Percentiles rank a stretch among this genome's conserved stretches.
These are phyloP conservation scores for Leccinum longicurvipes DNA, from an alignment of 768 basidiomycete genomes.

Conservation along the genomic window DNA sequence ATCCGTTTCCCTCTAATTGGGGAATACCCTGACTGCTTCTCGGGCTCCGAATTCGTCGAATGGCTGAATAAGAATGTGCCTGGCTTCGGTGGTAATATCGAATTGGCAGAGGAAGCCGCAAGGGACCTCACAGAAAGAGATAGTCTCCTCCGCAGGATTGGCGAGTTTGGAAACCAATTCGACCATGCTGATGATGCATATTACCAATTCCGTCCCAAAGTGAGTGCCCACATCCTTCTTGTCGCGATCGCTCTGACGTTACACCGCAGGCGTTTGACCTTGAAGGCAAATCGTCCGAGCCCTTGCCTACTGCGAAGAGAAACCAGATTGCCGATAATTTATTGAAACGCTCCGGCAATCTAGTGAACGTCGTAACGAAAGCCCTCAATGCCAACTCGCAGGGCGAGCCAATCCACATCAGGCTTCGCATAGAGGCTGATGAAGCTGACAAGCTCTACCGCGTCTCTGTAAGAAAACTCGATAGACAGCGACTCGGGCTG, in stretches of 20 bases:
- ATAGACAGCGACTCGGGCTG: constrained; percentile 77
- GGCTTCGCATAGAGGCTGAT: constrained; percentile 73
- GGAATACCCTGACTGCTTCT: constrained; percentile 83
- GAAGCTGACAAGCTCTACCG: constrained; percentile 80
- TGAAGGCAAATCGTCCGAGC: constrained; percentile 25
- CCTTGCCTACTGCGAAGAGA: constrained; percentile 23
- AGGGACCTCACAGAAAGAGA: constrained; percentile 51
- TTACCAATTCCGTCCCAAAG: constrained; percentile 83
- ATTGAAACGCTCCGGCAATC: constrained; percentile 63
- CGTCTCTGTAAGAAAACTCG: constrained; percentile 74
- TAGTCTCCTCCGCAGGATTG: constrained; percentile 64
- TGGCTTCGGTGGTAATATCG: constrained; percentile 73
- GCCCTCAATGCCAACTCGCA: constrained; percentile 49
- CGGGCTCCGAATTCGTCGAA: constrained; percentile 82
- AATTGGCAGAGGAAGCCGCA: constrained; percentile 73
- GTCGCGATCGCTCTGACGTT: constrained; percentile 22
- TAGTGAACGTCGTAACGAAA: constrained; percentile 72
- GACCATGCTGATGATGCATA: constrained; percentile 75
- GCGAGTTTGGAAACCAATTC: constrained; percentile 80
- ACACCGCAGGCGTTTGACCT: constrained; percentile 27
- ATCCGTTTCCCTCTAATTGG: constrained; percentile 78
- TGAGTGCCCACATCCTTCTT: constrained; percentile 28
- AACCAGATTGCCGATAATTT: constrained; percentile 50
- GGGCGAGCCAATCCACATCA: constrained; percentile 66
- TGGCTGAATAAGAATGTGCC: constrained; percentile 81